phyloP scores from a whole-genome alignment of 2,329 filamentous ascomycete genomes.

The Balansia obtecta region DNA sequence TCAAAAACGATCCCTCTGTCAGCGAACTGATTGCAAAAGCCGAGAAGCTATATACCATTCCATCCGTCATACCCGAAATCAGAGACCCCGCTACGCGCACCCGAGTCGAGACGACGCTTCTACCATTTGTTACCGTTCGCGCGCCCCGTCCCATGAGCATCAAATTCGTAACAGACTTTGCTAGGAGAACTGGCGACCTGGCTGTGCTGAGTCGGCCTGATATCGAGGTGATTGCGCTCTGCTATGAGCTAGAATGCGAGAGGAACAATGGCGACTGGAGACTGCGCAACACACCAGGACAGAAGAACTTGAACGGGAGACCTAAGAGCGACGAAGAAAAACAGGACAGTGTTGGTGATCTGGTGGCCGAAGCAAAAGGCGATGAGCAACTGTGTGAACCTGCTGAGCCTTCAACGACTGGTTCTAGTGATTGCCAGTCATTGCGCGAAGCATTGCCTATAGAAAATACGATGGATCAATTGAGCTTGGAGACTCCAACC shows the following conservation, averaged over 20 bases:
- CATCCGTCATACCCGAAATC: conserved; percentile 79
- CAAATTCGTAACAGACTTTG: conserved; percentile 71
- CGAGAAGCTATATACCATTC: conserved; percentile 69
- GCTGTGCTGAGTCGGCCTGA: conserved; percentile 80
- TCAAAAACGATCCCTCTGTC: conserved; percentile 81
- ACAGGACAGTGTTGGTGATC: not conserved
- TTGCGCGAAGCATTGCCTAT: conserved; percentile 9
- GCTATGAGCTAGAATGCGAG: conserved; percentile 92
- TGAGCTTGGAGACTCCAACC: conserved; percentile 10
- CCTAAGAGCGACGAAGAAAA: conserved; percentile 12
- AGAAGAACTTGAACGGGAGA: conserved; percentile 64
- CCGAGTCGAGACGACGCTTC: conserved; percentile 70
- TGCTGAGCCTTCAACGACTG: not conserved
- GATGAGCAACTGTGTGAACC: not conserved
- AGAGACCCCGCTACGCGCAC: conserved; percentile 69
- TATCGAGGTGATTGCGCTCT: conserved; percentile 77
- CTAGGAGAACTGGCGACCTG: conserved; percentile 78
- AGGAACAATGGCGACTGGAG: conserved; percentile 83
- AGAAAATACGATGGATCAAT: conserved; percentile 11
- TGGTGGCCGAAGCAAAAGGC: not conserved
- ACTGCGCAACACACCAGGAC: conserved; percentile 63
- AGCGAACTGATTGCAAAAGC: conserved; percentile 70
- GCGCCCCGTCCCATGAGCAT: conserved; percentile 65
- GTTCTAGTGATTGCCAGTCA: conserved; percentile 10
- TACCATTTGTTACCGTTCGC: conserved; percentile 73